Evolutionary conservation across 345 rosid species (phyloP), one percentile per base, ranked within the genome.

Genomic region (Cardamine resedifolia): DNA sequence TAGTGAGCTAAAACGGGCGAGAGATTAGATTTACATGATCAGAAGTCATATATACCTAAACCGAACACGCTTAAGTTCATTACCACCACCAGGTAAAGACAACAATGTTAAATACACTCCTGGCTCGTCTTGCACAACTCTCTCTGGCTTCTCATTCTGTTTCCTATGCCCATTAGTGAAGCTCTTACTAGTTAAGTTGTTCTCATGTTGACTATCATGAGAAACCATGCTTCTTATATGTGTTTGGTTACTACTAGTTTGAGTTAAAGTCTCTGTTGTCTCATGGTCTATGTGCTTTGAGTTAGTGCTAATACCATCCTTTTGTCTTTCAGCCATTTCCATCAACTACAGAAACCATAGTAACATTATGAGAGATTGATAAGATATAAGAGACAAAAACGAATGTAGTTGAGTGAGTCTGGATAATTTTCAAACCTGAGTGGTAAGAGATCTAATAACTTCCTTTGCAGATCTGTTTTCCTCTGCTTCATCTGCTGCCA

Each of bases 381-480:
- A 6, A n/a, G 26, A 27, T 33, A 14, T 26, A 48, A 10, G 27
- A 62, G 4, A 36, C 43, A 33, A 12, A 33, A 10, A 67, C 21
- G 5, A 68, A 44, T 14, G 55, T 38, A 56, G 3, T 4, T 57
- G 12, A 33, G 14, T n/a, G n/a, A 58, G 33, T 67, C 30, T 21
- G 48, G 19, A 51, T 64, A 45, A 20, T 15, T 51, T 52, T 52
- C 73, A 53, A 74, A 88, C 98, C 97, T 93, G 96, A 84, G 83
- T 71, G 59, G 90, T 86, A 28, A 93, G 82, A 23, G 92, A 83
- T 81, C 78, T 85, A 21, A 90, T 89, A 70, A 89, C 91, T 57
- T 87, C 98, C 63, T 86, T 90, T 6, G 97, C 97, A 16, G 96
- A 81, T 79, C 76, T 87, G 84, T 89, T 85, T 73, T 86, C 92